These are phyloP conservation scores for Kluyveromyces starmeri DNA, from an alignment of 805 yeast genomes.

Conservation along the genomic window DNA sequence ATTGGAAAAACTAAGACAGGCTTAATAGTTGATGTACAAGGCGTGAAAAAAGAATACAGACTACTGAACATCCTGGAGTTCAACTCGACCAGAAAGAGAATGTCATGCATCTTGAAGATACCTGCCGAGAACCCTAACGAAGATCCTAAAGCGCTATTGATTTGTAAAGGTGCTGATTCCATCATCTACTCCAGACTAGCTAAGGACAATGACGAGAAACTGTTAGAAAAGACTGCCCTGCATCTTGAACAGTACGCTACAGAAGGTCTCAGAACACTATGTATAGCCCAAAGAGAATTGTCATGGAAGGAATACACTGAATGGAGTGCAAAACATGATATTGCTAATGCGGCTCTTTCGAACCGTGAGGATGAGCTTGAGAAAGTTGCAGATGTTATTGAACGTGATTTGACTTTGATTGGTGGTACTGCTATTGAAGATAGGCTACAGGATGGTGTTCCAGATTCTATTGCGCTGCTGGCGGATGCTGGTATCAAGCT, in stretches of 20 bases:
- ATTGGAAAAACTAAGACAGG: constrained; percentile 61
- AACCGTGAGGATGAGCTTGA: constrained; percentile 67
- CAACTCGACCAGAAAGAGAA: constrained; percentile 79
- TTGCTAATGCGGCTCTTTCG: constrained; percentile 55
- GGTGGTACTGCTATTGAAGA: constrained; percentile 90
- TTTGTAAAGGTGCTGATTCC: constrained; percentile 83
- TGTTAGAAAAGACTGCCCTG: constrained; percentile 56
- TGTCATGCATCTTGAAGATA: constrained; percentile 72
- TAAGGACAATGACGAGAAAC: constrained; percentile 33
- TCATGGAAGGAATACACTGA: constrained; percentile 50
- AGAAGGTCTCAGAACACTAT: constrained; percentile 75
- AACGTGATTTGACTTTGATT: constrained; percentile 50
- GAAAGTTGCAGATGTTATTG: constrained; percentile 64
- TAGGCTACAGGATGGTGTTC: constrained; percentile 78
- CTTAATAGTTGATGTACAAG: constrained; percentile 57
- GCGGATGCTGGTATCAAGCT: constrained; percentile 73
- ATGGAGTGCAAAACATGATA: constrained; percentile 56
- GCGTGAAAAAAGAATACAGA: constrained; percentile 61
- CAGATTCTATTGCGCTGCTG: constrained; percentile 63
- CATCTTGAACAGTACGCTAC: constrained; percentile 74
- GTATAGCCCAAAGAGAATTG: constrained; percentile 65
- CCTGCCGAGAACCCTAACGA: constrained; percentile 40
- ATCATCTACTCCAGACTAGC: constrained; percentile 61
- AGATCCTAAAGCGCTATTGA: constrained; percentile 51
- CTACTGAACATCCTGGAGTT: constrained; percentile 65